Base-by-base conservation (phyloP, 441 rosid species). In the Hura crepitans region DNA sequence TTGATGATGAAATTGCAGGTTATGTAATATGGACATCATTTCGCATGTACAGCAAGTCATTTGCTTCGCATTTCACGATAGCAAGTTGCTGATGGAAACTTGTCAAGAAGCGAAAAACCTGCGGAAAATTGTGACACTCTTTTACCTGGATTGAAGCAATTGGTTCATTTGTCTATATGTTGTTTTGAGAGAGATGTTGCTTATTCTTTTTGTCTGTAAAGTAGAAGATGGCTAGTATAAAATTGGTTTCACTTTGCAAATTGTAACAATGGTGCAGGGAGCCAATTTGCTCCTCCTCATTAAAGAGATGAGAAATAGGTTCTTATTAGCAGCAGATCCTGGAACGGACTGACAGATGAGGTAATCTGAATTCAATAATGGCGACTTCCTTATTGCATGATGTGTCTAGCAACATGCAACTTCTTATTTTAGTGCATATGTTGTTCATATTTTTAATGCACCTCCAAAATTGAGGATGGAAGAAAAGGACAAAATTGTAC, bases 31-130 rank as follows among this genome's bases (percentile, higher is more conserved):
- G 98, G 96, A 90, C 81, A 94, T 91, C 68, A 89, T 91, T 68
- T 91, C 96, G 35, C 96, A 94, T 18, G 97, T 91, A 78, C 98
- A 94, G 72, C 97, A 94, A 82, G 96, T 91, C 7, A 94, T 92
- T 39, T 94, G 97, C 85, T 91, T 94, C 30, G 98, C 96, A 0
- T 94, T 94, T 80, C 98, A 94, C 62, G 97, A 94, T 68, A 94
- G 98, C 86, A 85, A 75, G 80, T 75, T 94, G 81, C 88, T 94
- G 7, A 88, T 94, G 97, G 98, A 94, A 73, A 94, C 96, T 43
- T 94, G 99, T 71, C 96, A 89, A 81, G 99, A 94, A 82, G 99
- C 99, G 20, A 91, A 92, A 80, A 90, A 80, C 59, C 87, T 94
- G 28, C 78, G 97, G 75, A 94, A 94, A 81, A 91, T 91, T 18